phyloP scores from a whole-genome alignment of 1,139 yeast genomes.

The Pichia cactophila region DNA sequence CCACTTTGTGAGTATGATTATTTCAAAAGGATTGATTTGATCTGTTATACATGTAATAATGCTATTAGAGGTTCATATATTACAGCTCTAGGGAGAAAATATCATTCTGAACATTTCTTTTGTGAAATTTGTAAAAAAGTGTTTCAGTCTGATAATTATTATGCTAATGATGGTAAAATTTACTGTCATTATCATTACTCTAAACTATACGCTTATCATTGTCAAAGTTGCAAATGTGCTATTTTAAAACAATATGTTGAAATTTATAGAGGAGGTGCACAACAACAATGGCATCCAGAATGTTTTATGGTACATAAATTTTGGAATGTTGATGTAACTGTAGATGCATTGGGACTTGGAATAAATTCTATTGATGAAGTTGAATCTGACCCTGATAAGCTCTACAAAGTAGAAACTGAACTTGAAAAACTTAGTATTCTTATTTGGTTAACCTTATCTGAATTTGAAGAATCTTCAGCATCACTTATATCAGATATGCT shows the following conservation, averaged over 20 bases:
- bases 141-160: constrained; percentile 90
- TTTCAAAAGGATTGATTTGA: constrained; percentile 71
- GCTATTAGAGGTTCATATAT: constrained; percentile 91
- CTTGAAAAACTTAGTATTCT: constrained; percentile 65
- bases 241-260: constrained; percentile 93
- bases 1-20: constrained; percentile 93
- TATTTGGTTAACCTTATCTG: constrained; percentile 84
- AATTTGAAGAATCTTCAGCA: constrained; percentile 90
- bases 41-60: constrained; percentile 76
- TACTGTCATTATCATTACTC: constrained; percentile 93
- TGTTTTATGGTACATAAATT: constrained; percentile 96
- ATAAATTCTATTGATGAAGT: constrained; percentile 14
- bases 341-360: constrained; percentile 50
- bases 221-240: constrained; percentile 90
- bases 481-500: constrained; percentile 89
- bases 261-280: constrained; percentile 83
- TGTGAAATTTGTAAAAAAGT: constrained; percentile 83
- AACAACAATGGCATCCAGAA: constrained; percentile 98
- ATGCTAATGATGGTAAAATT: constrained; percentile 76
- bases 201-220: constrained; percentile 72
- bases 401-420: constrained; percentile 52
- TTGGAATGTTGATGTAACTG: constrained; percentile 84
- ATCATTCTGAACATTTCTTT: constrained; percentile 91
- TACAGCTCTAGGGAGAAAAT: constrained; percentile 86
- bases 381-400: constrained; percentile 38